Percentiles rank a stretch among this genome's conserved stretches.
phyloP scores from a whole-genome alignment of 176 grass and related monocot genomes.

The Musa acuminata region DNA sequence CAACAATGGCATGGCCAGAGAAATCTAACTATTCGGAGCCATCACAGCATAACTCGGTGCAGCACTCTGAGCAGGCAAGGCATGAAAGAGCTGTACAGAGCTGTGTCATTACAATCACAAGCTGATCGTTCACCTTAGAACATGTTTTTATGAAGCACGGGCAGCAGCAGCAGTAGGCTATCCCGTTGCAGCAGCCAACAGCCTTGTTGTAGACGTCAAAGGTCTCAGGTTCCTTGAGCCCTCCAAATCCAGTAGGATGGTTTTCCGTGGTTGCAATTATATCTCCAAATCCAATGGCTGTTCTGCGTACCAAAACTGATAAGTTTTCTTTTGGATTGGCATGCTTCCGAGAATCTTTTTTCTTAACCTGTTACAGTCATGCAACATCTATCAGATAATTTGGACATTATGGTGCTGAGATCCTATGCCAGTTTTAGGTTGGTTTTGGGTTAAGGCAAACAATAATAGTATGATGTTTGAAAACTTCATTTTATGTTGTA shows the following conservation, averaged over 20 bases:
- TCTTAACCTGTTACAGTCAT: slow-evolving; percentile 28
- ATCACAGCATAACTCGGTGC: slow-evolving; percentile 46
- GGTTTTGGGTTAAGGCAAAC: no score
- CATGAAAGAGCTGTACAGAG: slow-evolving; percentile 50
- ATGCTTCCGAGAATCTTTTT: slow-evolving; percentile 20
- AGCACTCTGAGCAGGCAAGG: slow-evolving; percentile 84
- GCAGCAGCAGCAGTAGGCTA: slow-evolving; percentile 58
- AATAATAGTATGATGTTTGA: no score
- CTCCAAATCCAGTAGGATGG: slow-evolving; percentile 28
- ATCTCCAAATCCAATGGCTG: slow-evolving; percentile 66
- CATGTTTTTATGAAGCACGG: slow-evolving; percentile 73
- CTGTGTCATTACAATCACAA: slow-evolving; percentile 48
- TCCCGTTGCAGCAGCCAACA: slow-evolving; percentile 43
- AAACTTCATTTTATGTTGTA: no score
- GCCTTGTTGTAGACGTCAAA: slow-evolving; percentile 42
- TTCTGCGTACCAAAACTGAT: slow-evolving; percentile 22
- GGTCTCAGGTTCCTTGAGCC: slow-evolving; percentile 30
- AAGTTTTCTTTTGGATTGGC: slow-evolving; percentile 20
- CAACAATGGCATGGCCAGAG: neutral
- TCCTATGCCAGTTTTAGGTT: no score
- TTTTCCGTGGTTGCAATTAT: slow-evolving; percentile 54
- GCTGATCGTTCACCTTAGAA: slow-evolving; percentile 64
- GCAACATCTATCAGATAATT: neutral
- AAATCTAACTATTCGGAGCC: slow-evolving; percentile 28
- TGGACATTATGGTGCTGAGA: no score